Conservation (phyloP, 352 stramenopile genomes). For the Phytophthora constricta region DNA sequence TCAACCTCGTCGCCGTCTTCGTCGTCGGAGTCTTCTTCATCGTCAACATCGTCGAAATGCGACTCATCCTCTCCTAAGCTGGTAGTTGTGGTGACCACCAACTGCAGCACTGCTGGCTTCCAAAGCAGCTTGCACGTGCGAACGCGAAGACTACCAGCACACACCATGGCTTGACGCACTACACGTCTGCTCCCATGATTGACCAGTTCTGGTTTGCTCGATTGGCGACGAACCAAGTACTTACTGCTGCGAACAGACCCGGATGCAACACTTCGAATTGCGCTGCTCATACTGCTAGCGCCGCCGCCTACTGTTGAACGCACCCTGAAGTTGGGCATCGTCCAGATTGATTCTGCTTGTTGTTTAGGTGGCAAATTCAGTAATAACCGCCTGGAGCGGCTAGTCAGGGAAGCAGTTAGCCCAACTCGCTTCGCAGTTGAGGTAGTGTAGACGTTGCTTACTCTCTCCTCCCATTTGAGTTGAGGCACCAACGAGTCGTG, state of each 20-base stretch:
- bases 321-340: constrained; percentile 29
- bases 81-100: constrained; percentile 38
- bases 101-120: constrained; percentile 38
- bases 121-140: constrained; percentile 44
- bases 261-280: constrained; percentile 25
- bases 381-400: constrained; percentile 28
- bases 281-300: constrained; percentile 8
- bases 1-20: constrained; percentile 28
- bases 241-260: constrained; percentile 12
- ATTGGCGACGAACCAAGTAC: constrained; percentile 7
- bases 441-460: constrained; percentile 10
- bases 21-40: constrained; percentile 31
- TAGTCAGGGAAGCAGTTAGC: constrained; percentile 16
- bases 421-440: background rate
- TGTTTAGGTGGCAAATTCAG: constrained; percentile 25
- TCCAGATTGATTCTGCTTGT: constrained; percentile 6
- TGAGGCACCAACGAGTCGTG: constrained; percentile 20
- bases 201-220: constrained; percentile 7
- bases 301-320: constrained; percentile 16
- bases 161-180: constrained; percentile 32
- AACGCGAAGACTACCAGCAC: constrained; percentile 35
- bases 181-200: constrained; percentile 27
- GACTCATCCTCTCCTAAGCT: constrained; percentile 29
- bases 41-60: constrained; percentile 30
- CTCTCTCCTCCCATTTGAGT: constrained; percentile 17